Percentiles rank a stretch among this genome's conserved stretches.
These are phyloP conservation scores for Limnanthes douglasii DNA, from an alignment of 345 rosid genomes.

Conservation along the genomic window DNA sequence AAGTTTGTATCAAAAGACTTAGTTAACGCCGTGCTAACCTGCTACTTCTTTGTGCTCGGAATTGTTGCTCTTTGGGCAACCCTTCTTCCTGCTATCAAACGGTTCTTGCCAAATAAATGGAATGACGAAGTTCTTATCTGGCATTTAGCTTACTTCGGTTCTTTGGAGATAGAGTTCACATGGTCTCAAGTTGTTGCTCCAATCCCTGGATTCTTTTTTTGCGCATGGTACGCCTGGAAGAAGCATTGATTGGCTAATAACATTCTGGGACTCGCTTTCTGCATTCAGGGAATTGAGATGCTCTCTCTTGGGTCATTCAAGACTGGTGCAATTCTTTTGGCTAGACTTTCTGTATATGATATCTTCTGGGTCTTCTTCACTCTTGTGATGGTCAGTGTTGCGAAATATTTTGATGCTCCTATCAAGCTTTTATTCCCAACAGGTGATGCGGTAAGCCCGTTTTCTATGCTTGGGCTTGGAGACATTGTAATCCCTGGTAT, in stretches of 20 bases:
- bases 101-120: constrained; percentile 69
- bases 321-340: constrained; percentile 96
- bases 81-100: constrained; percentile 60
- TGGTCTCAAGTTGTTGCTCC: constrained; percentile 87
- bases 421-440: constrained; percentile 99
- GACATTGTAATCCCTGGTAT: constrained; percentile 98
- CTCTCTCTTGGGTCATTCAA: constrained; percentile 96
- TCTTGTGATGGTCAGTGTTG: constrained; percentile 98
- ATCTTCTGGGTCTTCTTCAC: constrained; percentile 99
- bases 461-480: constrained; percentile 99
- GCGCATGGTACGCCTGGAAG: constrained; percentile 95
- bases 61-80: constrained; percentile 95
- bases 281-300: constrained; percentile 99
- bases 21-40: constrained; percentile 90
- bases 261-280: constrained; percentile 83
- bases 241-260: constrained; percentile 99
- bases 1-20: constrained; percentile 89
- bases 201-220: constrained; percentile 91
- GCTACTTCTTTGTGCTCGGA: constrained; percentile 92
- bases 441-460: constrained; percentile 56
- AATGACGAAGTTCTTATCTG: constrained; percentile 60
- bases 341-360: constrained; percentile 89
- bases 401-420: constrained; percentile 97
- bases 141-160: constrained; percentile 64
- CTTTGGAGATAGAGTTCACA: constrained; percentile 92